Evolutionary conservation across 805 yeast species (phyloP), one percentile per base, ranked within the genome.

Genomic region (Saccharomycopsis babjevae): DNA sequence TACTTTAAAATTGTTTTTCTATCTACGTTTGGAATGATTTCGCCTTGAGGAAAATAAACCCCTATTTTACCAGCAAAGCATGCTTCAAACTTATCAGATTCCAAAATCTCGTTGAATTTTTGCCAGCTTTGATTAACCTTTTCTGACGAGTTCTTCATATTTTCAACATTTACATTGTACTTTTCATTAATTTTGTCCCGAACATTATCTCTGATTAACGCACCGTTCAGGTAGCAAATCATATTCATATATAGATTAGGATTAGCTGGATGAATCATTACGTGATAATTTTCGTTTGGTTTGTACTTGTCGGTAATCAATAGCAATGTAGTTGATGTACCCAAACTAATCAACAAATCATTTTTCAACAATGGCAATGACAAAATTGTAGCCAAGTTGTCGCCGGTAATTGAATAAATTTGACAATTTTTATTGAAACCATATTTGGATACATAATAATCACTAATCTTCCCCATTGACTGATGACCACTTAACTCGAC

Each of bases 221-320:
- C 81, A 0, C 97, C 97, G 70, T 91, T 91, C 69, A 96, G 88
- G 71, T 91, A 91, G 71, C 97, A 91, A 59, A 92, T 82, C 97
- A 91, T 91, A 25, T 96, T 96, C 97, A 91, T 92, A 70, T 83
- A 91, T 42, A 86, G 83, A 42, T 78, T 78, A 0, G 82, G 80
- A 64, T 88, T 80, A 0, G 96, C 86, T 8, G 97, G 97, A 70
- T 92, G 97, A 64, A 83, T 83, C 74, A 91, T 91, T 65, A 90
- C 72, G 69, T 91, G 97, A 70, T 90, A 91, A 66, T 85, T 87
- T 5, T 89, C 83, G 1, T 92, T 86, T 1, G 97, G 91, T 20
- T 77, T 78, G 69, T 85, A 91, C 61, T 83, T 79, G 62, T 89
- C 86, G 5, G 97, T 91, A 50, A 91, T 85, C 56, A 91, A 73